Base-by-base conservation (phyloP, 768 basidiomycete species). In the Boletus coccyginus region DNA sequence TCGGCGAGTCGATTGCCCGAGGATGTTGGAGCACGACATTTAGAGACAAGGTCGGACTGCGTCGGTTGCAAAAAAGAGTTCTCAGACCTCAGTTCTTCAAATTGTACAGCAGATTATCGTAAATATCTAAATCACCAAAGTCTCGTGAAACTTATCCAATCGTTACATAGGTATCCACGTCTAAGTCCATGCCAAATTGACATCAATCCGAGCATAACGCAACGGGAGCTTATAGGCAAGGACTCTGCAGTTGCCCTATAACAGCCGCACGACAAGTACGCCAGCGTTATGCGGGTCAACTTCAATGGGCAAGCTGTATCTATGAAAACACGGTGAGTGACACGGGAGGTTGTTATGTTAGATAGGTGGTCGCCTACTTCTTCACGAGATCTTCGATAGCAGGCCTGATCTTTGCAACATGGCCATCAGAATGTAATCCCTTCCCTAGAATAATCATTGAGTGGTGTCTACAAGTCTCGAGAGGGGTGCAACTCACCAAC, bases 361-460 rank as follows among this genome's bases (percentile, higher is more conserved):
- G 13, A 33, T 27, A 35, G 13, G 10, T 40, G 13, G 49, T 46
- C 42, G 62, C 81, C 41, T 64, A 92, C 90, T 88, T 92, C 61
- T 79, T 76, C 83, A 96, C 90, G 48, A 96, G 75, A 38, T 88
- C 86, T 68, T 92, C 88, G 48, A 98, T 87, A 7, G 94, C 95
- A 33, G 95, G 96, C 67, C 89, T 94, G 65, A 98, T 80, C 74
- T 96, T 98, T 0, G 91, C 89, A 7, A 82, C 78, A 45, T 87
- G 86, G 4, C 81, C 80, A 29, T 78, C 73, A 17, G 90, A 93
- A 71, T 98, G 96, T 31, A 94, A 75, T 11, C 94, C 94, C 73
- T 94, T 96, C 16, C 90, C 90, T 90, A 24, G 11, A 27, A 29
- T 7, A 5, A 46, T 43, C 27, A 7, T 52, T 36, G 29, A 53